Base-by-base conservation (phyloP, 2,329 filamentous ascomycete species). In the Aureobasidium uvarum region DNA sequence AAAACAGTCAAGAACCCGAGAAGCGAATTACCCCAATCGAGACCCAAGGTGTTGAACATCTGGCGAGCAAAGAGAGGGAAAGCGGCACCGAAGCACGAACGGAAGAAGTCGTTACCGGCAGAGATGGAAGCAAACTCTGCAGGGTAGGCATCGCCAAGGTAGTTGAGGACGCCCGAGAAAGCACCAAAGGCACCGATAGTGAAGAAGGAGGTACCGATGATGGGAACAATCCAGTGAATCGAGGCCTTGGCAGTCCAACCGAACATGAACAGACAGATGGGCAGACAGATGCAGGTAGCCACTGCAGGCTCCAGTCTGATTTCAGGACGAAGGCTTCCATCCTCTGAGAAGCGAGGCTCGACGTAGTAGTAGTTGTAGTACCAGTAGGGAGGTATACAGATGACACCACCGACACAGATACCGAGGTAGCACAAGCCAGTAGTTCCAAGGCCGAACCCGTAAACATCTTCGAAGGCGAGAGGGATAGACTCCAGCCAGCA, bases 111-210 rank as follows among this genome's bases (percentile, higher is more conserved):
- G 69, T 83, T 88, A 2, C 86, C 87, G 0, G 88, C 88, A 1
- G 89, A 81, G 0, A 86, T 87, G 4, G 81, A 83, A 16, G 88
- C 86, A 1, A 86, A 84, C 67, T 86, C 84, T 65, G 80, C 76
- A 0, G 80, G 78, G 71, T 83, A 88, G 2, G 83, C 81, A 64
- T 90, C 87, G 43, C 89, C 83, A 3, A 90, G 81, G 69, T 91
- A 91, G 7, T 84, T 85, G 64, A 66, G 56, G 2, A 66, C 51
- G 8, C 48, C 46, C 1, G 58, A 55, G 51, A 66, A 62, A 3
- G 52, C 51, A 3, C 62, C 51, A 23, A 66, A 62, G 38, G 56
- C 56, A 18, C 64, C 64, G 23, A 60, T 62, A 38, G 52, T 62
- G 69, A 76, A 76, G 60, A 64, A 64, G 2, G 59, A 23, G 6